Evolutionary conservation across 164 flowering plant genomes (phyloP).

Genomic region (Vitis vinifera): DNA sequence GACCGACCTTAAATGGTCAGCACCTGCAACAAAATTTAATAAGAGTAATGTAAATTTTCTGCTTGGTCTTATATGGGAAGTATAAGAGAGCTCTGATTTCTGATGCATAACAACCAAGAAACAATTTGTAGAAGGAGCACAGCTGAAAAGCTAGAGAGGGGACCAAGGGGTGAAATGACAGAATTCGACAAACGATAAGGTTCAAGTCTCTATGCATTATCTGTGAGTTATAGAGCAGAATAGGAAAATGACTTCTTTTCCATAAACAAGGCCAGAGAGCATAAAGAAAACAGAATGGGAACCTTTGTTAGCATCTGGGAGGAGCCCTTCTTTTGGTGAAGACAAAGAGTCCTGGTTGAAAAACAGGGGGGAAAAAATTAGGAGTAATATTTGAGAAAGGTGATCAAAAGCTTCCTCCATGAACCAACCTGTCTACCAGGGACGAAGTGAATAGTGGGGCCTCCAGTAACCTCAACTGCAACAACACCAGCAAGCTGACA

Average conservation of each 20-base stretch:
- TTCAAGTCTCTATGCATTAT: not conserved
- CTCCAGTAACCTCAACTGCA: slow-evolving; percentile 47
- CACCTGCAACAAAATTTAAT: slow-evolving; percentile 18
- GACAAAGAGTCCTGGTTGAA: slow-evolving; percentile 29
- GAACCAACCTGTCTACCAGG: slow-evolving; percentile 42
- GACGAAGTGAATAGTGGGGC: slow-evolving; percentile 37
- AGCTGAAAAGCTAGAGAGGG: not conserved
- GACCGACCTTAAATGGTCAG: slow-evolving; percentile 30
- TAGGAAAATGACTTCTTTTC: not conserved
- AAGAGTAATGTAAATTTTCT: not conserved
- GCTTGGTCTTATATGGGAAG: not conserved
- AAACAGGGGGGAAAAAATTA: no score
- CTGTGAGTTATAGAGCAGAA: not conserved
- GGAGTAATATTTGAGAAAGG: not conserved
- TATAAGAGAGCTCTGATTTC: not conserved
- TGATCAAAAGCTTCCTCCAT: not conserved
- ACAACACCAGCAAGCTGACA: slow-evolving; percentile 47
- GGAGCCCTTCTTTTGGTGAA: slow-evolving; percentile 40
- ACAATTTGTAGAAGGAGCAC: not conserved
- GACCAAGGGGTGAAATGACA: not conserved
- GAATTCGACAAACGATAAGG: not conserved
- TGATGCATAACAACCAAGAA: not conserved
- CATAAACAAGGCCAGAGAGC: not conserved
- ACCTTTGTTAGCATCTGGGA: slow-evolving; percentile 47
- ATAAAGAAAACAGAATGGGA: not conserved